These are phyloP conservation scores for Schwanniomyces vanrijiae DNA, from an alignment of 805 yeast species.

Conservation along the genomic window DNA sequence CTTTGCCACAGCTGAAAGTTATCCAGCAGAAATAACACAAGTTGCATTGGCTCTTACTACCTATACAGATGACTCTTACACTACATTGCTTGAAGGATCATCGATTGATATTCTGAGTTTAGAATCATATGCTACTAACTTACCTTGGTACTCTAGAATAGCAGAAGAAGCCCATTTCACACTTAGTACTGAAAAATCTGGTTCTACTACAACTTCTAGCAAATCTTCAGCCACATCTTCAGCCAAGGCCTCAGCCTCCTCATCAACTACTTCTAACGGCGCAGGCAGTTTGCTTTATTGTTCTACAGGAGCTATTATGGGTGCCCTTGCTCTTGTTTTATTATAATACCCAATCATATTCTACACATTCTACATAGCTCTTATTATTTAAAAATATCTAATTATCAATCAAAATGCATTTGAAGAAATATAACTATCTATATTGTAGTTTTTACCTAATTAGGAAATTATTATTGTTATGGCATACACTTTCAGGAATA, in stretches of 20 bases:
- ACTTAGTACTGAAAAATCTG: constrained; percentile 5
- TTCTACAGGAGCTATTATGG: constrained; percentile 34
- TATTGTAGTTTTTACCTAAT: background rate
- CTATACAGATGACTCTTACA: constrained; percentile 37
- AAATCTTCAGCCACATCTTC: constrained; percentile 2
- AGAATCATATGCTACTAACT: constrained; percentile 31
- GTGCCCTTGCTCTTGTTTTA: constrained; percentile 34
- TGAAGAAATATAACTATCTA: background rate
- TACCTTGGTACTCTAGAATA: constrained; percentile 38
- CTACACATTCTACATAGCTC: background rate
- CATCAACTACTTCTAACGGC: constrained; percentile 9
- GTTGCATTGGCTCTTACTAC: constrained; percentile 18
- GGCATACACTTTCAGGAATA: background rate
- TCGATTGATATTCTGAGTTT: constrained; percentile 21
- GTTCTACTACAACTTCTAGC: constrained; percentile 1
- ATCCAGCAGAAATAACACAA: background rate
- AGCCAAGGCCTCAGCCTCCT: constrained; percentile 1
- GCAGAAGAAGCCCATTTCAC: constrained; percentile 9
- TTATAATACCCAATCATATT: constrained; percentile 14
- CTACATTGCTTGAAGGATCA: constrained; percentile 31
- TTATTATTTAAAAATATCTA: constrained; percentile 1
- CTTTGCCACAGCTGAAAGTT: background rate
- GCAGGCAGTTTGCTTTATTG: constrained; percentile 12
- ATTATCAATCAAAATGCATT: background rate
- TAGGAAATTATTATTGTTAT: background rate